Base-by-base conservation (phyloP, 306 rosid genomes). In the Ceratonia siliqua region DNA sequence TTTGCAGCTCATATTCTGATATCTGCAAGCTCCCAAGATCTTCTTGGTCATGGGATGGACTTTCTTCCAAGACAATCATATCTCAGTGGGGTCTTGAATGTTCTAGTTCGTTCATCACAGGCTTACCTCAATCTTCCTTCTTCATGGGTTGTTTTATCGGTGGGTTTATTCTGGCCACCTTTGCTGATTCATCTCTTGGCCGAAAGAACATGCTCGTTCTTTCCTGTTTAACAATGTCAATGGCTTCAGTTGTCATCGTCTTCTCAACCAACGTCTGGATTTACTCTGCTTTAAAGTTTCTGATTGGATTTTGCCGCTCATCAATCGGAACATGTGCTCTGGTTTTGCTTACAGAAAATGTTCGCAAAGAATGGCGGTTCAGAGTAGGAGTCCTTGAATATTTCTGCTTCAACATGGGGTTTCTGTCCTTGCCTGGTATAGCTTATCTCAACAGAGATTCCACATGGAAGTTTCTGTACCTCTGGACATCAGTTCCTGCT, bases 81-180 rank as follows among this genome's bases (percentile, higher is more conserved):
- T 81, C 85, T 14, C 81, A 81, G 13, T 70, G 81, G 81, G 22
- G 21, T 28, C 69, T 81, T 5, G 56, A 76, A 27, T 81, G 85
- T 25, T 68, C 73, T 0, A 41, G 39, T 50, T 65, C 85, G 1
- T 27, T 82, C 52, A 30, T 82, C 6, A 50, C 25, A 14, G 72
- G 64, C 14, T 53, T 75, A 4, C 64, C 71, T 0, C 39, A 18
- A 11, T 75, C 70, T 38, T 50, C 61, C 3, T 50, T 50, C 61
- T 49, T 63, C 64, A 2, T 67, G 5, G 82, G 79, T 1, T 8
- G 85, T 35, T 59, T 77, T 0, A 0, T 71, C 0, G 69, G 79
- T 32, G 80, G 80, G 11, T 25, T 78, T 22, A 61, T 62, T 30
- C 76, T 77, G 2, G 74, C 81, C 11, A 69, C 77, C 20, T 30